phyloP scores from a whole-genome alignment of 2,329 filamentous ascomycete genomes.

The Penicillium sp. region DNA sequence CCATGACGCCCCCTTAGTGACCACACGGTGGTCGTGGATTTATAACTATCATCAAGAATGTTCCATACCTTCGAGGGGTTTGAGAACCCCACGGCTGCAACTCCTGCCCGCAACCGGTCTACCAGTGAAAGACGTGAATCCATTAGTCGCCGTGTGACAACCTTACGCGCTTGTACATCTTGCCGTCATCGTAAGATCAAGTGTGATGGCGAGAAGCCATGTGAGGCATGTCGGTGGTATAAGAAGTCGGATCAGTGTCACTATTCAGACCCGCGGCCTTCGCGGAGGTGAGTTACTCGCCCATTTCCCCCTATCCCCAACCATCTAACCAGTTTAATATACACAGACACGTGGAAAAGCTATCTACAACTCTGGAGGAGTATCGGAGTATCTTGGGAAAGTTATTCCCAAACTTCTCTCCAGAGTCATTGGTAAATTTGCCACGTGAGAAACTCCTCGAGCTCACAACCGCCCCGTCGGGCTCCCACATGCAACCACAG shows the following conservation, averaged over 20 bases:
- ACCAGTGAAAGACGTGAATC: slow-evolving; percentile 35
- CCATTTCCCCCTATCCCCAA: slow-evolving; percentile 17
- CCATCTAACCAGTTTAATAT: background rate
- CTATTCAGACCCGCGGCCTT: slow-evolving; percentile 78
- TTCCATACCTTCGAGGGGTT: slow-evolving; percentile 45
- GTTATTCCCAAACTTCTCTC: slow-evolving; percentile 59
- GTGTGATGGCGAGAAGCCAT: slow-evolving; percentile 77
- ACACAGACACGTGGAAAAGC: slow-evolving; percentile 50
- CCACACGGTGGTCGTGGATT: slow-evolving; percentile 14
- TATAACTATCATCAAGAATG: slow-evolving; percentile 26
- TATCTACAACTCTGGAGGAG: slow-evolving; percentile 64
- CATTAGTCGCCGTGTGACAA: slow-evolving; percentile 37
- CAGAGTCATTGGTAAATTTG: slow-evolving; percentile 52
- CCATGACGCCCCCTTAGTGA: slow-evolving; percentile 4
- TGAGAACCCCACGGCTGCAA: slow-evolving; percentile 33
- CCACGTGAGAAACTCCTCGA: slow-evolving; percentile 60
- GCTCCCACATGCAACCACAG: slow-evolving; percentile 28
- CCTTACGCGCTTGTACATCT: slow-evolving; percentile 62
- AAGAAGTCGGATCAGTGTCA: slow-evolving; percentile 74
- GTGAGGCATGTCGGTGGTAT: slow-evolving; percentile 78
- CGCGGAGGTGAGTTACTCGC: slow-evolving; percentile 61
- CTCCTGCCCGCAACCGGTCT: slow-evolving; percentile 27
- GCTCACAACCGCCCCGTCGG: slow-evolving; percentile 43
- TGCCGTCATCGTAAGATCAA: slow-evolving; percentile 80
- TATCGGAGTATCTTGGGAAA: slow-evolving; percentile 61